Evolutionary conservation across 768 basidiomycete genomes (phyloP).

Genomic region (Cytidiella melzeri): DNA sequence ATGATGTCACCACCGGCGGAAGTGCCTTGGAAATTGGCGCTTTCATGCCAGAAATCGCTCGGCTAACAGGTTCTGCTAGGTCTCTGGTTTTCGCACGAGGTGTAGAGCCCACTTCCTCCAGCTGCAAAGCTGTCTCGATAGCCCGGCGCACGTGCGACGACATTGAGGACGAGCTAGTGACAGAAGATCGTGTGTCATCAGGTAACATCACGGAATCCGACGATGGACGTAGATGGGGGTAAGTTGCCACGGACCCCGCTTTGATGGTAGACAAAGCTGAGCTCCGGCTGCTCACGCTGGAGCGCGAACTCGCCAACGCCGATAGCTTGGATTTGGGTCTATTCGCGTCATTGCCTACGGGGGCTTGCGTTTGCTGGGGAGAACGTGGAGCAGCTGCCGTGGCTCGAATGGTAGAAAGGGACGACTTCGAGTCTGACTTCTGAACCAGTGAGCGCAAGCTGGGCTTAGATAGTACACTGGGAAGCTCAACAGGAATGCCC

Average conservation of each 20-base stretch:
- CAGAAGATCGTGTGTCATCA: slow-evolving; percentile 5
- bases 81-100: background rate
- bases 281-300: slow-evolving; percentile 45
- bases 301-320: slow-evolving; percentile 58
- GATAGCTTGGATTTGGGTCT: slow-evolving; percentile 58
- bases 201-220: slow-evolving; percentile 40
- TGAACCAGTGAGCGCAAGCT: slow-evolving; percentile 5
- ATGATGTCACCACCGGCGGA: background rate
- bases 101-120: slow-evolving; percentile 47
- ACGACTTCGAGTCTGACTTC: slow-evolving; percentile 1
- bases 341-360: background rate
- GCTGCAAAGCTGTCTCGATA: slow-evolving; percentile 58
- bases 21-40: background rate
- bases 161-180: slow-evolving; percentile 38
- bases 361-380: background rate
- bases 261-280: slow-evolving; percentile 48
- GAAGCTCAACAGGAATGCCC: slow-evolving; percentile 32
- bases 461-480: slow-evolving; percentile 7
- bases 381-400: background rate
- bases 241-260: slow-evolving; percentile 64
- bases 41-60: background rate
- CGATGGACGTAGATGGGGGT: slow-evolving; percentile 64
- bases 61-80: background rate
- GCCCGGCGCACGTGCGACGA: slow-evolving; percentile 60
- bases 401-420: slow-evolving; percentile 5